A percentile compares a stretch with the other conserved stretches of the same genome.
Conservation (phyloP, 1,284 basidiomycete genomes). For the Cryptococcus neoformans region DNA sequence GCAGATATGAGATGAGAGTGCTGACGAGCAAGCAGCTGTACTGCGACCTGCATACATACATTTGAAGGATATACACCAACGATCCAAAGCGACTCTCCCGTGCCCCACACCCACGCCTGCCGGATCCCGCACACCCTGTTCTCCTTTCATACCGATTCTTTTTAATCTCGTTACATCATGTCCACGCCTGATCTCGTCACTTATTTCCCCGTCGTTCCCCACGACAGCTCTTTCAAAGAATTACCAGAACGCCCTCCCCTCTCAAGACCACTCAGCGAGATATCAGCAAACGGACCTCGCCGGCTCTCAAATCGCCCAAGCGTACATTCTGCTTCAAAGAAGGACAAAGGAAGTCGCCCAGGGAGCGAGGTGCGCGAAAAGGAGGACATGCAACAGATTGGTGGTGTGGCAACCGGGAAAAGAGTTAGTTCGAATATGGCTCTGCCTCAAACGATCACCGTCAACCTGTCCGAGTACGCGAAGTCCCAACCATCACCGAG, state of each 20-base stretch:
- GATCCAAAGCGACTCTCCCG: too few species aligned
- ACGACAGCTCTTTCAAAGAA: not conserved
- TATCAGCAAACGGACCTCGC: conserved; percentile 25
- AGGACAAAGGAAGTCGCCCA: conserved; percentile 16
- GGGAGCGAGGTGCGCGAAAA: conserved; percentile 30
- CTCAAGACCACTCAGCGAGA: conserved; percentile 30
- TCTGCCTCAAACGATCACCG: conserved; percentile 33
- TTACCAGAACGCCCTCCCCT: conserved; percentile 3
- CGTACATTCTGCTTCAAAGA: conserved; percentile 6
- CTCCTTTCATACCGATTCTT: not conserved
- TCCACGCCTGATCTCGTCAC: not conserved
- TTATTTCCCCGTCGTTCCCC: not conserved
- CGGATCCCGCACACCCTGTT: not conserved
- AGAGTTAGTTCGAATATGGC: conserved; percentile 11
- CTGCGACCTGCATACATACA: not conserved
- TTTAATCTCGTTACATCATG: not conserved
- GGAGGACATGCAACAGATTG: not conserved
- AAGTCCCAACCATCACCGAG: not conserved
- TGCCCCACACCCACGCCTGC: too few species aligned
- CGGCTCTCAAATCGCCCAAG: conserved; percentile 19
- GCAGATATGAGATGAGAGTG: not conserved
- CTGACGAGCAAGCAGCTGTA: not conserved
- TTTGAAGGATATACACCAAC: not conserved
- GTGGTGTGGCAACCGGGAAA: conserved; percentile 5
- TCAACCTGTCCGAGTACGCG: conserved; percentile 43